Base-by-base conservation (phyloP, 805 yeast genomes). In the Debaryomyces prosopidis region DNA sequence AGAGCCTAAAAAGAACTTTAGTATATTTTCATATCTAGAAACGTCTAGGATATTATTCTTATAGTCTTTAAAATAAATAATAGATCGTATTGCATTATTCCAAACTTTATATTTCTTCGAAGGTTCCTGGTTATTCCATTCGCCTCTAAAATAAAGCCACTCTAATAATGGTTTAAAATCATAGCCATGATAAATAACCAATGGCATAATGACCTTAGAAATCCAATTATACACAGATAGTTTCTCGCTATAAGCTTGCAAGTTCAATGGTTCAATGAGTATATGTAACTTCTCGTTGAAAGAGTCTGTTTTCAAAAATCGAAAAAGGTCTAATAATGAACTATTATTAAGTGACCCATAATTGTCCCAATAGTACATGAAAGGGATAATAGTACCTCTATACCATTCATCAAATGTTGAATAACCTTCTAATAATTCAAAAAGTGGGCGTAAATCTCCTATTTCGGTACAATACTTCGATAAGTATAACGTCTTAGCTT, bases 181-280 rank as follows among this genome's bases (percentile, higher is more conserved):
- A 18, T 52, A 36, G 12, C 43, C 43, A 36, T 58, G 38, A 44
- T 55, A 62, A 1, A 28, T 45, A 5, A 60, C 46, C 11, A 58
- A 43, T 0, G 75, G 75, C 14, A 69, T 39, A 3, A 66, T 50
- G 12, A 66, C 73, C 19, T 57, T 45, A 4, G 39, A 27, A 45
- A 66, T 50, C 65, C 70, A 69, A 17, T 53, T 49, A 9, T 44
- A 43, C 0, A 54, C 41, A 12, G 55, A 41, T 16, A 55, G 36
- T 31, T 55, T 56, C 8, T 47, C 49, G 12, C 51, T 44, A 38
- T 44, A 31, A 3, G 37, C 36, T 3, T 49, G 19, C 9, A 47
- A 17, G 12, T 46, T 20, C 17, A 68, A 46, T 0, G 74, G 73
- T 1, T 36, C 39, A 2, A 62, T 49, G 11, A 69, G 52, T 5